These are phyloP conservation scores for Alloteropsis semialata DNA, from an alignment of 176 grass and related monocot species.

Conservation along the genomic window DNA sequence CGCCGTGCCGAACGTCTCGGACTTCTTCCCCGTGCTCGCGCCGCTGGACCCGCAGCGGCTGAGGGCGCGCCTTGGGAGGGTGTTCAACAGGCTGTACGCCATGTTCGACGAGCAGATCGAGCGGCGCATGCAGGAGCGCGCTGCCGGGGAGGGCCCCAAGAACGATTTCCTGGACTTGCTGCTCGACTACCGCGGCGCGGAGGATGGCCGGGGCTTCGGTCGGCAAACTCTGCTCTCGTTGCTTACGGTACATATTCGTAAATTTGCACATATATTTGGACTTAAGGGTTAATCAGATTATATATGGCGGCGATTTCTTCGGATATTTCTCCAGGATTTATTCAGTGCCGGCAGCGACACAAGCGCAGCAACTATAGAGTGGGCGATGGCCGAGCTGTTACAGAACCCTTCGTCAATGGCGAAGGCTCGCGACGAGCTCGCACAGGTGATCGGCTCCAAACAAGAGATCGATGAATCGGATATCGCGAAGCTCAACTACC, in stretches of 20 bases:
- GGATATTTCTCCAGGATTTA: slow-evolving; percentile 33
- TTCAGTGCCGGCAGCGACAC: slow-evolving; percentile 44
- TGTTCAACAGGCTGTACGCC: slow-evolving; percentile 22
- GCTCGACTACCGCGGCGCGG: slow-evolving; percentile 13
- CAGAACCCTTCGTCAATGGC: slow-evolving; percentile 35
- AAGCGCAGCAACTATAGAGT: slow-evolving; percentile 33
- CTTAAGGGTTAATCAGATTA: too few relatives aligned
- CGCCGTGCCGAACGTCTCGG: slow-evolving; percentile 37
- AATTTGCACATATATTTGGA: too few relatives aligned
- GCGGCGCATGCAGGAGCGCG: not conserved
- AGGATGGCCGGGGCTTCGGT: slow-evolving; percentile 16
- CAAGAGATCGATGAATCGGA: slow-evolving; percentile 27
- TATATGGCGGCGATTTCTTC: too few relatives aligned
- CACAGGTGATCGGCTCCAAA: not conserved
- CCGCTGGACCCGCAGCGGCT: slow-evolving; percentile 46
- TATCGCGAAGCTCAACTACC: slow-evolving; percentile 33
- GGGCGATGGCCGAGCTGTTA: slow-evolving; percentile 64
- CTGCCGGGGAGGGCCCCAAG: not conserved
- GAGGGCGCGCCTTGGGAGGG: not conserved
- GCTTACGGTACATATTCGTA: slow-evolving; percentile 4
- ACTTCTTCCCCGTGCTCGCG: slow-evolving; percentile 50
- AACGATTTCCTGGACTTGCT: slow-evolving; percentile 46
- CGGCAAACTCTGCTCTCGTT: slow-evolving; percentile 13
- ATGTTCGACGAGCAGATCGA: slow-evolving; percentile 49
- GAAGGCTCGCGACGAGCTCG: slow-evolving; percentile 50